Percentiles rank a stretch among this genome's conserved stretches.
These are phyloP conservation scores for Ceratocystis albifundus DNA, from an alignment of 2,329 filamentous ascomycete genomes.

Conservation along the genomic window DNA sequence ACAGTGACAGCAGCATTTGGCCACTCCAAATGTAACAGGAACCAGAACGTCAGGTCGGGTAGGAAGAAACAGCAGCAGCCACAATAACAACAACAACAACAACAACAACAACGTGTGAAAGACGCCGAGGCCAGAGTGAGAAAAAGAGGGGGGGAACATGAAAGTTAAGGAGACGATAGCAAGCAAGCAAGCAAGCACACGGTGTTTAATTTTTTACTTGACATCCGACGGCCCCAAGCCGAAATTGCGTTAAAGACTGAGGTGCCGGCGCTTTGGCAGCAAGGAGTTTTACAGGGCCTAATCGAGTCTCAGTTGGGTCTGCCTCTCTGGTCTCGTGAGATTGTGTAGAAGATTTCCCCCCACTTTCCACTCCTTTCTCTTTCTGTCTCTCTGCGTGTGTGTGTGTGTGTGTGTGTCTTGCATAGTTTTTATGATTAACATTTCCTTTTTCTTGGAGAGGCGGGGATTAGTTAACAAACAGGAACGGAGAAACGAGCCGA, in stretches of 20 bases:
- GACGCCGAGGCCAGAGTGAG: background rate
- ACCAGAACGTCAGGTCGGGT: background rate
- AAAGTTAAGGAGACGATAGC: background rate
- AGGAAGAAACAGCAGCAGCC: too few species aligned
- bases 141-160: background rate
- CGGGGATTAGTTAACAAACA: background rate
- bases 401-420: background rate
- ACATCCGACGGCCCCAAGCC: background rate
- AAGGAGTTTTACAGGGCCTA: slow-evolving; percentile 2
- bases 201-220: background rate
- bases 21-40: background rate
- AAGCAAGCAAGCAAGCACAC: background rate
- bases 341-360: background rate
- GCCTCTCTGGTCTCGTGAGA: background rate
- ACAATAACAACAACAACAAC: too few species aligned
- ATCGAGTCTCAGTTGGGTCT: background rate
- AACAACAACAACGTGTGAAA: background rate
- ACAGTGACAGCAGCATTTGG: background rate
- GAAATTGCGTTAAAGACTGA: background rate
- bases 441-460: too few species aligned
- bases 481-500: background rate
- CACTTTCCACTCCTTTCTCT: too few species aligned
- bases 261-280: background rate
- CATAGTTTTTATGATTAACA: background rate
- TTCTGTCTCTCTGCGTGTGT: too few species aligned